phyloP scores from a whole-genome alignment of 306 rosid species.

The Biancaea sappan region DNA sequence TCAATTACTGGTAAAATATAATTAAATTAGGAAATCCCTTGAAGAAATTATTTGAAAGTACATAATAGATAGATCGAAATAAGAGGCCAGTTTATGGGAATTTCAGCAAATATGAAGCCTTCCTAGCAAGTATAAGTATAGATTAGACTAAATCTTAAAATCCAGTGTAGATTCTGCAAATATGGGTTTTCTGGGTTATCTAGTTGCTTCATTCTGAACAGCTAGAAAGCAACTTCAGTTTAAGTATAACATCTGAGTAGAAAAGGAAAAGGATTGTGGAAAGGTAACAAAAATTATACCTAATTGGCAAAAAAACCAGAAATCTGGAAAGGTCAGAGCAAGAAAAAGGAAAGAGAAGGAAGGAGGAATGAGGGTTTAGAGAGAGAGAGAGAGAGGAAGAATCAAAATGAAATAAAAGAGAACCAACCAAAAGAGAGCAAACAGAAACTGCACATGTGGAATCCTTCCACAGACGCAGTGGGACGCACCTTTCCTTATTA shows the following conservation, averaged over 20 bases:
- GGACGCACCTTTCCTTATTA: background rate
- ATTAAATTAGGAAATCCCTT: background rate
- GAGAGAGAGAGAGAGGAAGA: background rate
- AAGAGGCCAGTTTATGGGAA: background rate
- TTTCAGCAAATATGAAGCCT: too few species aligned
- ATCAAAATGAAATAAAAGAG: too few species aligned
- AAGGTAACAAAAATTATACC: background rate
- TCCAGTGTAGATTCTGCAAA: too few species aligned
- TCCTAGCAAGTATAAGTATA: too few species aligned
- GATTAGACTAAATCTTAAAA: too few species aligned
- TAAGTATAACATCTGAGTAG: background rate
- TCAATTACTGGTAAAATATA: background rate
- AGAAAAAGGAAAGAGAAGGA: background rate
- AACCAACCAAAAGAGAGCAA: background rate
- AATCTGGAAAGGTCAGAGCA: background rate
- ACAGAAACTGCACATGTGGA: background rate
- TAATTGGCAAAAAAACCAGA: slow-evolving; percentile 24
- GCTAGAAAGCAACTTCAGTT: background rate
- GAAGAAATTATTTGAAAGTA: background rate
- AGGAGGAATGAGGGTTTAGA: background rate
- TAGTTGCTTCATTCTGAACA: background rate
- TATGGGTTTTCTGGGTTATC: background rate
- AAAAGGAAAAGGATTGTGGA: background rate
- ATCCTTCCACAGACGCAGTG: background rate
- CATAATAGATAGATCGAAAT: background rate